Percentiles rank a stretch among this genome's conserved stretches.
Conservation (phyloP, 2,329 filamentous ascomycete genomes). For the Pleoardoris graminearum region DNA sequence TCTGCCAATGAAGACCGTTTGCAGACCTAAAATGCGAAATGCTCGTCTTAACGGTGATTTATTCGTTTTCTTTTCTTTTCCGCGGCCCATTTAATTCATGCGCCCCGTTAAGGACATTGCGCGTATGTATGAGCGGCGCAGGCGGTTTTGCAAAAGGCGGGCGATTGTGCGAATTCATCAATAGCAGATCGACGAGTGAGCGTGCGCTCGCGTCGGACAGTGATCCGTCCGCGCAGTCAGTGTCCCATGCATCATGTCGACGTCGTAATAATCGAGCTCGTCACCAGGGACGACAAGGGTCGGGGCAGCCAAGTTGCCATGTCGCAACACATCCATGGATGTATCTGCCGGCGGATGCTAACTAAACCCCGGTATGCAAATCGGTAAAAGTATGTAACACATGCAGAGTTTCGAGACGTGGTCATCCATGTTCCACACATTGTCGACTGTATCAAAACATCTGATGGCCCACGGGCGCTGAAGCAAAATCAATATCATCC, state of each 20-base stretch:
- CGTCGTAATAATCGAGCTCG: neutral
- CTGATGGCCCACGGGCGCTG: too few species aligned
- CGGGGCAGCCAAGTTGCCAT: neutral
- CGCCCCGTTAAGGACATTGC: neutral
- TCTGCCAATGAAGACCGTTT: neutral
- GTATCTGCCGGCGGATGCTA: neutral
- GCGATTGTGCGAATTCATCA: neutral
- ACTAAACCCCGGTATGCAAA: neutral
- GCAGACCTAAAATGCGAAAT: neutral
- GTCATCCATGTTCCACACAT: too few species aligned
- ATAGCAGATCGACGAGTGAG: neutral
- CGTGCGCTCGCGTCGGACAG: neutral
- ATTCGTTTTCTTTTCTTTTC: neutral
- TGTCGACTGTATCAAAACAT: too few species aligned
- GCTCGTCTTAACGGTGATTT: neutral
- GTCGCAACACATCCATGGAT: too few species aligned
- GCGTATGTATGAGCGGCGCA: neutral
- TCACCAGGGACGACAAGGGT: neutral
- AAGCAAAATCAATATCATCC: too few species aligned
- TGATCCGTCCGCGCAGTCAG: conserved; percentile 13
- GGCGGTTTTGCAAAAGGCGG: neutral
- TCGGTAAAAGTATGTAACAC: too few species aligned
- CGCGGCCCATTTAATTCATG: neutral
- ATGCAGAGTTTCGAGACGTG: neutral
- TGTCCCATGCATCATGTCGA: neutral